Evolutionary conservation across 1,284 basidiomycete genomes (phyloP).

Genomic region (Thelephora terrestris): DNA sequence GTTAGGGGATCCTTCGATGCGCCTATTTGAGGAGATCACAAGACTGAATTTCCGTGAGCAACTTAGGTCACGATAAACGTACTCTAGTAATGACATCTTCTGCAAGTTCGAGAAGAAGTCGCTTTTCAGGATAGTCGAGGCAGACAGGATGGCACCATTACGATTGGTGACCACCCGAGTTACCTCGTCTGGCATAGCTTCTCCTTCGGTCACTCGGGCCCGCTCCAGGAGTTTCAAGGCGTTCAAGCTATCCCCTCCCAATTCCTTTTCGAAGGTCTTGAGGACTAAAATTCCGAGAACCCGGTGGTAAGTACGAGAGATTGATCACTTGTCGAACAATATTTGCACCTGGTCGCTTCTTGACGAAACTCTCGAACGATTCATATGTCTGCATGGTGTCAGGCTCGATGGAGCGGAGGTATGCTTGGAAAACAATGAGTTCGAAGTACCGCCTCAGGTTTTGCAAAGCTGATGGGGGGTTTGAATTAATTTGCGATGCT

Average conservation of each 20-base stretch:
- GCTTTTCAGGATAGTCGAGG: constrained; percentile 93
- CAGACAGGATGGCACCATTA: constrained; percentile 80
- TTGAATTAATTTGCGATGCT: constrained; percentile 5
- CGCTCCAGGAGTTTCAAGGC: constrained; percentile 82
- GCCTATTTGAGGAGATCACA: constrained; percentile 33
- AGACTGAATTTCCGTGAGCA: neutral
- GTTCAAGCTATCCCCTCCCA: constrained; percentile 69
- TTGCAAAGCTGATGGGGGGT: constrained; percentile 47
- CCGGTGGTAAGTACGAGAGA: neutral
- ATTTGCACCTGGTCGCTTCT: constrained; percentile 63
- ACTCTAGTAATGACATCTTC: constrained; percentile 93
- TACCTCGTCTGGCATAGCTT: constrained; percentile 86
- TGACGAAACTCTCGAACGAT: constrained; percentile 74
- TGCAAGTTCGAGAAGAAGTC: constrained; percentile 95
- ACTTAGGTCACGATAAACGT: constrained; percentile 18
- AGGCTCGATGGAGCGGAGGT: constrained; percentile 78
- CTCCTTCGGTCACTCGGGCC: constrained; percentile 59
- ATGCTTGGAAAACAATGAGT: constrained; percentile 91
- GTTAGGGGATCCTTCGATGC: constrained; percentile 89
- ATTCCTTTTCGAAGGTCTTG: constrained; percentile 91
- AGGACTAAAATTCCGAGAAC: constrained; percentile 49
- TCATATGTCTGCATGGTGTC: constrained; percentile 74
- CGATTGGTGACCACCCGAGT: constrained; percentile 78
- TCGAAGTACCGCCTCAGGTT: constrained; percentile 84
- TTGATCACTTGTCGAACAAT: neutral